Base-by-base conservation (phyloP, 371 early-diverging fungal genomes). In the Saksenaea oblongispora region DNA sequence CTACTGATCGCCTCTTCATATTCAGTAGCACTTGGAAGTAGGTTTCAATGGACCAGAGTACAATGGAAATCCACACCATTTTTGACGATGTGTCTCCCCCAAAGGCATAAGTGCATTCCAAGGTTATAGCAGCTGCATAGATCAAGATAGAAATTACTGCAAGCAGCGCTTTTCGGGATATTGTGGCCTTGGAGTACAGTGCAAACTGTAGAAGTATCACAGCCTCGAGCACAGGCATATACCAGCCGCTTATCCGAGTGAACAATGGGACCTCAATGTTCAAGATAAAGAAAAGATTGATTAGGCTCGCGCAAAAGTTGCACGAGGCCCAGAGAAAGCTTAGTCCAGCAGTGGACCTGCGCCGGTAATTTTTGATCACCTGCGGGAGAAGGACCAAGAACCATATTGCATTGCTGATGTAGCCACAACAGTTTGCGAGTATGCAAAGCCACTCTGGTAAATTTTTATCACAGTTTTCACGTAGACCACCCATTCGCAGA, bases 51-150 rank as follows among this genome's bases (percentile, higher is more conserved):
- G 51, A 47, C 51, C 51, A 47, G 2, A 47, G 51, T 7, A 10
- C 51, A 47, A 47, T 47, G 51, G 51, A 47, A 8, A 47, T 47
- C 51, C 51, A 47, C 10, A 47, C 51, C 51, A 47, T 47, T n/a
- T 22, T 47, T 8, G 51, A 47, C 24, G 51, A 22, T 1, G 51
- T 47, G 22, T 47, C 51, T 1, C 5, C 24, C 9, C 51, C 51
- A 22, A 47, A 47, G 51, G 51, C 51, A 5, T 22, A 22, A 1
- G 51, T 47, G 51, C 51, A 47, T 47, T 47, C 51, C 27, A 47
- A 47, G 5, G 51, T 22, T 47, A 47, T 47, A 22, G 51, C 51
- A 47, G 51, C 22, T 47, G 51, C 17, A 9, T 47, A 47, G n/a
- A 47, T 1, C 51, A 22, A n/a, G 27, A 22, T 22, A 22, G 22